A percentile compares a stretch with the other conserved stretches of the same genome.
phyloP scores from a whole-genome alignment of 78 protist genomes.

The Dictyostelium intermedium region DNA sequence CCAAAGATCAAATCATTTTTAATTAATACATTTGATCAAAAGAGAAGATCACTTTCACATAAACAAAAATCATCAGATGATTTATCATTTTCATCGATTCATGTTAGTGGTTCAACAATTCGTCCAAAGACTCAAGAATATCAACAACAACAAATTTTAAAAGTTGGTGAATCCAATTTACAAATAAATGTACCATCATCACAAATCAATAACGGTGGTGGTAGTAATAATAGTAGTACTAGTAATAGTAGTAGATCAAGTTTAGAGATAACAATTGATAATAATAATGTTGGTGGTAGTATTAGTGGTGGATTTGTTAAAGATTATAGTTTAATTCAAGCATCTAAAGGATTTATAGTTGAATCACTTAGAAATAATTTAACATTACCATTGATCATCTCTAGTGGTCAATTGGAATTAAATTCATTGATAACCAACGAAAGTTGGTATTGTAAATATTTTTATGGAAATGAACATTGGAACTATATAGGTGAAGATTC shows the following conservation, averaged over 20 bases:
- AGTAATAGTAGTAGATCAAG: slow-evolving; percentile 3
- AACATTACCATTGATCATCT: background rate
- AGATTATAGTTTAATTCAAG: slow-evolving; percentile 41
- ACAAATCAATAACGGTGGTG: background rate
- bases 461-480: slow-evolving; percentile 16
- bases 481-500: slow-evolving; percentile 61
- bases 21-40: background rate
- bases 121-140: slow-evolving; percentile 25
- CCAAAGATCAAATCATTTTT: slow-evolving; percentile 38
- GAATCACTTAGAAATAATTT: slow-evolving; percentile 2
- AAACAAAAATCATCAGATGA: background rate
- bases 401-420: background rate
- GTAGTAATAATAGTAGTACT: background rate
- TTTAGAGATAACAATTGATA: background rate
- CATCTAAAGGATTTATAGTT: slow-evolving; percentile 12
- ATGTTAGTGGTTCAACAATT: background rate
- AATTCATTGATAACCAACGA: slow-evolving; percentile 46
- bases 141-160: background rate
- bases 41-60: background rate
- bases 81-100: background rate
- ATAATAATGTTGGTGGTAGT: background rate
- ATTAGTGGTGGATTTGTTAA: background rate
- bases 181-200: background rate
- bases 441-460: slow-evolving; percentile 68
- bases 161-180: background rate